These are phyloP conservation scores for Phytophthora cactorum DNA, from an alignment of 352 stramenopile genomes.

Conservation along the genomic window DNA sequence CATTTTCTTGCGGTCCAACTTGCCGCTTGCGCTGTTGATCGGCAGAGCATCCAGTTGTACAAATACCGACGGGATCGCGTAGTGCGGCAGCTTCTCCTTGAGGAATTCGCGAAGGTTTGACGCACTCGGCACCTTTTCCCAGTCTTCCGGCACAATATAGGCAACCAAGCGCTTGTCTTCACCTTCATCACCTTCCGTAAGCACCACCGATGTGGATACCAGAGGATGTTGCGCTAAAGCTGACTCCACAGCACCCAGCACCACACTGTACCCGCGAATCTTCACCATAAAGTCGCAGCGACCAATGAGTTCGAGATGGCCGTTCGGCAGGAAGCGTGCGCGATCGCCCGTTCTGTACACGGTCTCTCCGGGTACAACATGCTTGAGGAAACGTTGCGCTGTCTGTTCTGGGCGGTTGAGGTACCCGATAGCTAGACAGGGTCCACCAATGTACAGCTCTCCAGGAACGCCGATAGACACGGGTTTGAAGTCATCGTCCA, in stretches of 20 bases:
- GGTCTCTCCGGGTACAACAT: constrained; percentile 66
- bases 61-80: constrained; percentile 83
- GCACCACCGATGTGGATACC: constrained; percentile 89
- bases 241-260: constrained; percentile 91
- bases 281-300: constrained; percentile 97
- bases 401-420: constrained; percentile 83
- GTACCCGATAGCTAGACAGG: constrained; percentile 87
- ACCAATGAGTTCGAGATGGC: constrained; percentile 92
- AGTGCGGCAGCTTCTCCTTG: constrained; percentile 81
- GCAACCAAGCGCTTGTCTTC: constrained; percentile 93
- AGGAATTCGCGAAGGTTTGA: constrained; percentile 72
- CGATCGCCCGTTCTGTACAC: constrained; percentile 95
- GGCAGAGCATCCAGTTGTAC: constrained; percentile 84
- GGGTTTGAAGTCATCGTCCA: constrained; percentile 74
- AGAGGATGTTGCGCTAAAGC: constrained; percentile 87
- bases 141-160: constrained; percentile 89
- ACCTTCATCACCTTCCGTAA: constrained; percentile 86
- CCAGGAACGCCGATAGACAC: constrained; percentile 75
- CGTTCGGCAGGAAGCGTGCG: constrained; percentile 89
- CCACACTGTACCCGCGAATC: constrained; percentile 95
- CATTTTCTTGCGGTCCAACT: constrained; percentile 91
- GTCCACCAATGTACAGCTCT: constrained; percentile 88
- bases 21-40: constrained; percentile 89
- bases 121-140: constrained; percentile 67
- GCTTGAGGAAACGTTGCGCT: constrained; percentile 74